Conservation (phyloP, 192 early-diverging fungal species). For the Podila clonocystis region DNA sequence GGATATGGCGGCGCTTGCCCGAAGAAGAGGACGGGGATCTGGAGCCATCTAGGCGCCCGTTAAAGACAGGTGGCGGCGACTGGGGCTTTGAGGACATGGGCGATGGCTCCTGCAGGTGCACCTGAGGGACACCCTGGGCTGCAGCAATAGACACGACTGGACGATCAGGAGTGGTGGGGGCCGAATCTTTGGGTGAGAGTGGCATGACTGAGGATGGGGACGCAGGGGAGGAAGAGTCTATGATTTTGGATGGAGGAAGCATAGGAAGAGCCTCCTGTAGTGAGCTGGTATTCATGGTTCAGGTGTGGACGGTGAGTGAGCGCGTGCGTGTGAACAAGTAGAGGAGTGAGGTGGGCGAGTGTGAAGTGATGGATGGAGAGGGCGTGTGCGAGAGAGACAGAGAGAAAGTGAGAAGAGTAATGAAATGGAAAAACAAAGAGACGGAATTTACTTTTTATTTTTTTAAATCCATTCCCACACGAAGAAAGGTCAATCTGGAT, state of each 20-base stretch:
- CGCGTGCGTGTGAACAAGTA: not conserved
- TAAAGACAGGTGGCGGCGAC: not conserved
- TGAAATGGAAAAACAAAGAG: no score
- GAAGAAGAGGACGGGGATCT: not conserved
- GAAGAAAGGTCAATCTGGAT: not conserved
- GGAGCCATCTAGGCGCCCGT: not conserved
- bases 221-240: no score
- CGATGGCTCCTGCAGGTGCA: conserved; percentile 6
- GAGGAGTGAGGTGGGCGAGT: not conserved
- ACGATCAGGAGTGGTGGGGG: not conserved
- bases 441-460: not conserved
- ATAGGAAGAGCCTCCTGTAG: no score
- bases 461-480: not conserved
- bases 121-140: not conserved
- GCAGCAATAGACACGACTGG: not conserved
- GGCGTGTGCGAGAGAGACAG: not conserved
- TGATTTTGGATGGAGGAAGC: no score
- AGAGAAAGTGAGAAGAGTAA: not conserved
- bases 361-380: conserved; percentile 5
- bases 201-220: no score
- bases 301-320: not conserved
- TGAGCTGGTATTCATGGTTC: no score
- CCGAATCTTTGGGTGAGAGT: no score
- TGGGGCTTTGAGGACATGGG: not conserved
- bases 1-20: not conserved